These are phyloP conservation scores for Sphagnum fallax DNA, from an alignment of 228 moss, liverwort and hornwort species.

Conservation along the genomic window DNA sequence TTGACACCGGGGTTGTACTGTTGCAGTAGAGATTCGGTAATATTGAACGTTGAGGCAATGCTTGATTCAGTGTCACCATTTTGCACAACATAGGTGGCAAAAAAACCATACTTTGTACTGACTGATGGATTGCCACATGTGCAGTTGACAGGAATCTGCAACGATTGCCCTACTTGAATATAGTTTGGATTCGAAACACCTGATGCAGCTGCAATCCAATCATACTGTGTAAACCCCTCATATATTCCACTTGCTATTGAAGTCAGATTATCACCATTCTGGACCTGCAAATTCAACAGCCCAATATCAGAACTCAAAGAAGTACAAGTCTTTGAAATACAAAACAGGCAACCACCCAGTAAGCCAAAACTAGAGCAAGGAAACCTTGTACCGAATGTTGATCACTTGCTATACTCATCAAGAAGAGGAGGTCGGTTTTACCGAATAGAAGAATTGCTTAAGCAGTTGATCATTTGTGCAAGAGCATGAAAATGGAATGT, in stretches of 20 bases:
- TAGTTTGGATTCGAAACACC: conserved; percentile 2
- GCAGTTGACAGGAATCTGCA: conserved; percentile 32
- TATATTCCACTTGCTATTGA: conserved; percentile 12
- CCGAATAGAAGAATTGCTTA: conserved; percentile 20
- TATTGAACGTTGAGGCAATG: conserved; percentile 21
- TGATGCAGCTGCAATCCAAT: conserved; percentile 13
- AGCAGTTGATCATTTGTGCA: conserved; percentile 28
- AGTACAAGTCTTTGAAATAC: neutral
- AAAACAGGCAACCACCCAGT: neutral
- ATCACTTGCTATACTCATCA: too few species aligned
- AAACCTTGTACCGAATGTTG: too few species aligned
- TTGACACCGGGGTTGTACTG: conserved; percentile 18
- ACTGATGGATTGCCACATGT: conserved; percentile 38
- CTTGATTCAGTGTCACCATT: conserved; percentile 18
- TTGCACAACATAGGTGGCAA: conserved; percentile 42
- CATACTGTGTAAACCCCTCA: conserved; percentile 25
- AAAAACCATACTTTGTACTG: conserved; percentile 28
- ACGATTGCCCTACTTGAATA: neutral
- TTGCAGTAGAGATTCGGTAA: conserved; percentile 12
- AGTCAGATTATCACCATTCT: conserved; percentile 4
- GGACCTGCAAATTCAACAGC: conserved; percentile 18
- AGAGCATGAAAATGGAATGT: conserved; percentile 22
- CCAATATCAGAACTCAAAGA: neutral
- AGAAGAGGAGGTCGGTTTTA: neutral
- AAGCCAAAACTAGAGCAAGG: neutral